These are phyloP conservation scores for Pistacia atlantica DNA, from an alignment of 345 rosid species.

Conservation along the genomic window DNA sequence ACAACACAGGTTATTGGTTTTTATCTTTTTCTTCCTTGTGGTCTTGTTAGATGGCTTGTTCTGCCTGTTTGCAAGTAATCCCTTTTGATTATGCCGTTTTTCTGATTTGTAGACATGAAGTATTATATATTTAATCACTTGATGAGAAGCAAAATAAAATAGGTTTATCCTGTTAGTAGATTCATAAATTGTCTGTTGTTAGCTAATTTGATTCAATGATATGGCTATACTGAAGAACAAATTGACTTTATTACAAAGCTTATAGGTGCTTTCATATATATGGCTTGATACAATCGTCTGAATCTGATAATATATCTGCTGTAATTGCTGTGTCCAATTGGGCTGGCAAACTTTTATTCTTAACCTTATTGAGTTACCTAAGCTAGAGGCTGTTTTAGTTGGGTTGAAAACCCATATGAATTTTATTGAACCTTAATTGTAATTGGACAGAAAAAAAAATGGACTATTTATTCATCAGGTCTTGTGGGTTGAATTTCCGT, in stretches of 20 bases:
- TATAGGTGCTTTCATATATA: neutral
- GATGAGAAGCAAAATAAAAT: neutral
- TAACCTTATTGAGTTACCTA: neutral
- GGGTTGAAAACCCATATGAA: neutral
- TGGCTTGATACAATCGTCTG: neutral
- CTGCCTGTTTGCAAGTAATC: neutral
- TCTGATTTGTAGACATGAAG: constrained; percentile 1
- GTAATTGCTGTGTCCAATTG: neutral
- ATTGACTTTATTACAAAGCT: neutral
- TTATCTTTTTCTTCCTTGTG: constrained; percentile 24
- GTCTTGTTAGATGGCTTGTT: constrained; percentile 2
- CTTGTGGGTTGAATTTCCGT: too few relatives aligned
- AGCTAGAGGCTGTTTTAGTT: neutral
- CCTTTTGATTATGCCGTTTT: neutral
- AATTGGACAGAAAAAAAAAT: neutral
- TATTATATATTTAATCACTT: neutral
- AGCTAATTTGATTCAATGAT: neutral
- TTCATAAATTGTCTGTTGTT: neutral
- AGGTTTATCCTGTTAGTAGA: neutral
- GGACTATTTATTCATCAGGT: neutral
- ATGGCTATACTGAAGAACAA: neutral
- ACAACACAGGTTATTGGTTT: constrained; percentile 69
- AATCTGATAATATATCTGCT: neutral
- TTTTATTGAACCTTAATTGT: neutral
- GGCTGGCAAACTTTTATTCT: neutral